Evolutionary conservation across 345 rosid genomes (phyloP), one percentile per base, ranked within the genome.

Genomic region (Camelina laxa): DNA sequence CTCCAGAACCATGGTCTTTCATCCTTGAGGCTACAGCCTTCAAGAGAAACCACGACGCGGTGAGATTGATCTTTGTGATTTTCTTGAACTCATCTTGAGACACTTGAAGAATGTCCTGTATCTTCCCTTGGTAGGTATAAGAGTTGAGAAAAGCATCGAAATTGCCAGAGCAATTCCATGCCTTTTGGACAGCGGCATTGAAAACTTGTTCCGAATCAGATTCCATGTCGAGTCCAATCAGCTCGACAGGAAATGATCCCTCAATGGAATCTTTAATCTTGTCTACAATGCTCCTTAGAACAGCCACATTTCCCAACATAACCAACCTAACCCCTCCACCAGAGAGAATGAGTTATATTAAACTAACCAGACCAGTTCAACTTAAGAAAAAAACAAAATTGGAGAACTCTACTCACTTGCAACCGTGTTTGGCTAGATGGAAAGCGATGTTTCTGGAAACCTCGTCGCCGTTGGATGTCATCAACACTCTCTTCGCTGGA

Each of bases 71-170:
- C 60, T 73, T 85, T 44, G 83, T 69, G 30, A 58, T 86, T 71
- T 80, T 89, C 53, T 82, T 82, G 76, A 90, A 87, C 80, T 90
- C 97, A 6, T 80, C 76, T 81, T 87, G 85, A 16, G 85, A 49
- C 49, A 90, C 66, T 20, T 87, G 75, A 13, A 92, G 80, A 80
- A 78, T 87, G 78, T 89, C 87, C 65, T 88, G 95, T 75, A 85
- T 86, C 83, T 81, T 84, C 66, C 93, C 99, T 82, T 92, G 96
- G 53, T 88, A 87, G 61, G 74, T 57, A 62, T 83, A 85, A 74
- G 94, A 88, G 70, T 87, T 86, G 8, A 96, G 80, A 63, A 96
- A 85, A 73, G 98, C 96, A 84, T 96, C 94, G 69, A 95, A 59
- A 57, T 67, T 24, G 49, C 95, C 95, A 60, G 89, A 42, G 68